Conservation (phyloP, 2,329 filamentous ascomycete genomes). For the Fusarium xyrophilum region DNA sequence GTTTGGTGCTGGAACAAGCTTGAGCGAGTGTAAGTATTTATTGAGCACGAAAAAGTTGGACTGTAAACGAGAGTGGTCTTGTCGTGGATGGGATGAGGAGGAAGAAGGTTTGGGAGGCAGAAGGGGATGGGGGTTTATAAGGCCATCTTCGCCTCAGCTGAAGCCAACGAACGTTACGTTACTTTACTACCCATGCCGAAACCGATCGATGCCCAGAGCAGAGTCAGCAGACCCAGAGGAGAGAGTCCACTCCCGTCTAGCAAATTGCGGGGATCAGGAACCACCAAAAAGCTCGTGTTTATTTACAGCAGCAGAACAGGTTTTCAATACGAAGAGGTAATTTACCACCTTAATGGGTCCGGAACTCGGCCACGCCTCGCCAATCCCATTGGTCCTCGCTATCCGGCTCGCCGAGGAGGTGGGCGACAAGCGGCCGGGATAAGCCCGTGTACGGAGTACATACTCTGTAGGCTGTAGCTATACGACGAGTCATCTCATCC, state of each 20-base stretch:
- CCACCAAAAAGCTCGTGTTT: conserved; percentile 18
- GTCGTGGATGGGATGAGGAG: conserved; percentile 17
- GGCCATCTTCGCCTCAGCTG: not conserved
- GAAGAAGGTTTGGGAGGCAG: not conserved
- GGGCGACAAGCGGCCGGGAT: not conserved
- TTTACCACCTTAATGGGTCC: conserved; percentile 7
- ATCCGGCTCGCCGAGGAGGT: not conserved
- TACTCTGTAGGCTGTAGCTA: not conserved
- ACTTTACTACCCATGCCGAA: not conserved
- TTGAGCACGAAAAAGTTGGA: not conserved
- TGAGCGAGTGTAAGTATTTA: conserved; percentile 2
- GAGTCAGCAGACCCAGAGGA: not conserved
- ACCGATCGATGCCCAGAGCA: conserved; percentile 4
- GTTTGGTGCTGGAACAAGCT: conserved; percentile 5
- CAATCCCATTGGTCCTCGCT: not conserved
- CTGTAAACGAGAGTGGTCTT: conserved; percentile 13
- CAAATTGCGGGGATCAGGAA: conserved; percentile 6
- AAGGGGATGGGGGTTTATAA: conserved; percentile 5
- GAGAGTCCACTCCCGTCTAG: not conserved
- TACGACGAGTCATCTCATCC: not conserved
- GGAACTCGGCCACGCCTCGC: conserved; percentile 6
- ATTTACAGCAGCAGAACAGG: conserved; percentile 15
- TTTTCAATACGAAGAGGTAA: conserved; percentile 20
- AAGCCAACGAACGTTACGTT: no score
- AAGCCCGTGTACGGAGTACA: no score